These are phyloP conservation scores for Moniliophthora roreri DNA, from an alignment of 1,284 basidiomycete genomes.

Conservation along the genomic window DNA sequence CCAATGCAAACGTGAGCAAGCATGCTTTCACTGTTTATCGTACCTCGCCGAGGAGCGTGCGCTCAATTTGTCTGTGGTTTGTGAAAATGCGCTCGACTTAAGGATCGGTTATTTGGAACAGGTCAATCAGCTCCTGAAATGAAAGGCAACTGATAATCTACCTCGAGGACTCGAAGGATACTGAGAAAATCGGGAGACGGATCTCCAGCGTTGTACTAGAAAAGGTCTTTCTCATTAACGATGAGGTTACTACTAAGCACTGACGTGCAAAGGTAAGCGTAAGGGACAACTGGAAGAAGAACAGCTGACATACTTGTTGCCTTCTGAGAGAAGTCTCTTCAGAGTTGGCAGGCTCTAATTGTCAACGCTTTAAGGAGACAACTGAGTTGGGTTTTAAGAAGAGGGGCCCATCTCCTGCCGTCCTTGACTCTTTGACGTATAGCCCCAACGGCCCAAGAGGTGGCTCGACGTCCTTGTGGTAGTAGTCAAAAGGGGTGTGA, in stretches of 20 bases:
- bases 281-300: constrained; percentile 1
- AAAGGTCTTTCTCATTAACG: constrained; percentile 70
- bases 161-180: constrained; percentile 83
- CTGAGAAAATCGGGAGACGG: constrained; percentile 64
- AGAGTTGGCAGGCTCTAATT: constrained; percentile 63
- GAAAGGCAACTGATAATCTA: constrained; percentile 32
- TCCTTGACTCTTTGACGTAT: constrained; percentile 80
- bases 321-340: constrained; percentile 56
- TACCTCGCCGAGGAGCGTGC: constrained; percentile 60
- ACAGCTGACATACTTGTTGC: constrained; percentile 51
- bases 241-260: constrained; percentile 37
- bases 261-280: constrained; percentile 11
- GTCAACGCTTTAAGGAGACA: constrained; percentile 71
- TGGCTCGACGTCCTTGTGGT: too few species aligned
- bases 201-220: constrained; percentile 75
- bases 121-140: neutral
- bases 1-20: constrained; percentile 49
- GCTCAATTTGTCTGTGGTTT: constrained; percentile 74
- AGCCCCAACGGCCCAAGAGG: constrained; percentile 90
- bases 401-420: constrained; percentile 57
- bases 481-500: too few species aligned
- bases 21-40: constrained; percentile 60
- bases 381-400: constrained; percentile 71
- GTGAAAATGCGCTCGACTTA: constrained; percentile 84
- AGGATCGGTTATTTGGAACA: constrained; percentile 66